Conservation (phyloP, 2,329 filamentous ascomycete genomes). For the Lecanosticta acicola region DNA sequence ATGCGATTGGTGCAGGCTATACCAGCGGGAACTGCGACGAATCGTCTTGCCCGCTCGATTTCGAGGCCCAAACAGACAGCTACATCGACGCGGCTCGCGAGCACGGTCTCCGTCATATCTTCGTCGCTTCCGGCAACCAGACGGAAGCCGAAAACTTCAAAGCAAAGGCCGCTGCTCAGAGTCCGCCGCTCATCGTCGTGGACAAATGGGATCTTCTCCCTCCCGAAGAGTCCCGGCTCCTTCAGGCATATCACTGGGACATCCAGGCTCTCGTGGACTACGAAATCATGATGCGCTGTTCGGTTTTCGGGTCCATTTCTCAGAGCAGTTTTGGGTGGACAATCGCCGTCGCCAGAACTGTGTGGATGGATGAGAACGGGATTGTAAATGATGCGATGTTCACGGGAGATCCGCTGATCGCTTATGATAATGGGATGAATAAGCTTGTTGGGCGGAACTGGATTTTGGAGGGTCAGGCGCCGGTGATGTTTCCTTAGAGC, state of each 20-base stretch:
- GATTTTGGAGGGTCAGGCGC: constrained; percentile 15
- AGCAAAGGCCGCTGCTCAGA: constrained; percentile 29
- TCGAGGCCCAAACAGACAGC: constrained; percentile 29
- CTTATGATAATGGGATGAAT: constrained; percentile 18
- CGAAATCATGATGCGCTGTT: constrained; percentile 43
- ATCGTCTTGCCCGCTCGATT: constrained; percentile 20
- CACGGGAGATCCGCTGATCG: constrained; percentile 7
- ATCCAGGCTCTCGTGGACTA: constrained; percentile 47
- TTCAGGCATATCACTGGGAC: constrained; percentile 41
- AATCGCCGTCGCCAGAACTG: constrained; percentile 38
- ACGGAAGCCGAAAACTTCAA: constrained; percentile 35
- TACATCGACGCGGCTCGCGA: constrained; percentile 32
- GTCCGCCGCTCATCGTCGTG: constrained; percentile 36
- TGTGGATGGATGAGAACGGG: constrained; percentile 14
- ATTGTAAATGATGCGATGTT: constrained; percentile 7
- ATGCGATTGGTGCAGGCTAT: constrained; percentile 28
- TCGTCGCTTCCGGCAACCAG: constrained; percentile 39
- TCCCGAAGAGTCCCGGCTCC: constrained; percentile 30
- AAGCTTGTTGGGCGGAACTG: constrained; percentile 21
- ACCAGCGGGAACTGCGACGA: constrained; percentile 3
- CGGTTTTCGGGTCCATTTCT: constrained; percentile 38
- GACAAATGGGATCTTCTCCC: constrained; percentile 40
- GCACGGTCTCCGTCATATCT: constrained; percentile 31
- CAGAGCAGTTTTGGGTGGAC: constrained; percentile 44
- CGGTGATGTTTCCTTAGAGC: not conserved